Percentiles rank a stretch among this genome's conserved stretches.
phyloP scores from a whole-genome alignment of 31 red algal species.

The Odonthalia washingtoniensis region DNA sequence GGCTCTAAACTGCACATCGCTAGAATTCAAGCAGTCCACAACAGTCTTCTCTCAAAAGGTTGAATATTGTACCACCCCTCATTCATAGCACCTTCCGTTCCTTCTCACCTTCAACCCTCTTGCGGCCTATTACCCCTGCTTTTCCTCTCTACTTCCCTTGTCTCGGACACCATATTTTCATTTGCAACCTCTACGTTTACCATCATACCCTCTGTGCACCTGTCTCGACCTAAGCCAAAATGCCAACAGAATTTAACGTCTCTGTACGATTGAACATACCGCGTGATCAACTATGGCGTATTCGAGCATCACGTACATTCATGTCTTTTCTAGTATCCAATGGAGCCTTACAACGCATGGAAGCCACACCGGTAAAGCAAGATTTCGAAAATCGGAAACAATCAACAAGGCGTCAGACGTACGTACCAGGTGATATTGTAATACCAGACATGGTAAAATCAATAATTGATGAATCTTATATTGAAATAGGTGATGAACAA shows the following conservation, averaged over 20 bases:
- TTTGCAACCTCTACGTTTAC: no score
- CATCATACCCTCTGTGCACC: no score
- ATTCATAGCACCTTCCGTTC: no score
- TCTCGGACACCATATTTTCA: no score
- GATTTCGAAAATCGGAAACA: background rate
- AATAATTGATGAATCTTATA: constrained; percentile 50
- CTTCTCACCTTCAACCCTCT: no score
- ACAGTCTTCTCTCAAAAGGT: no score
- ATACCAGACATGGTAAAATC: constrained; percentile 56
- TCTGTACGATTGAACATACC: constrained; percentile 24
- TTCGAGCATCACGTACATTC: constrained; percentile 56
- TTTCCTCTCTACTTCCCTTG: no score
- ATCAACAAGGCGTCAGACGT: constrained; percentile 37
- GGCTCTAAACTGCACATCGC: no score
- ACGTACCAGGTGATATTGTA: constrained; percentile 52
- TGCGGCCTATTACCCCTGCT: no score
- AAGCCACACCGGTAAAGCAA: constrained; percentile 9
- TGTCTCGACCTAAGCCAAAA: no score
- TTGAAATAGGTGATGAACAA: constrained; percentile 61
- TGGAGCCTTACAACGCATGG: constrained; percentile 69
- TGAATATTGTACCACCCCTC: no score
- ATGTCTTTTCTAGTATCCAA: constrained; percentile 29
- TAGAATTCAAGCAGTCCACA: no score
- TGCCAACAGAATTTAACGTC: background rate
- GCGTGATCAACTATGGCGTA: constrained; percentile 49